Evolutionary conservation across 306 rosid genomes (phyloP), one percentile per base, ranked within the genome.

Genomic region (Corylus avellana): DNA sequence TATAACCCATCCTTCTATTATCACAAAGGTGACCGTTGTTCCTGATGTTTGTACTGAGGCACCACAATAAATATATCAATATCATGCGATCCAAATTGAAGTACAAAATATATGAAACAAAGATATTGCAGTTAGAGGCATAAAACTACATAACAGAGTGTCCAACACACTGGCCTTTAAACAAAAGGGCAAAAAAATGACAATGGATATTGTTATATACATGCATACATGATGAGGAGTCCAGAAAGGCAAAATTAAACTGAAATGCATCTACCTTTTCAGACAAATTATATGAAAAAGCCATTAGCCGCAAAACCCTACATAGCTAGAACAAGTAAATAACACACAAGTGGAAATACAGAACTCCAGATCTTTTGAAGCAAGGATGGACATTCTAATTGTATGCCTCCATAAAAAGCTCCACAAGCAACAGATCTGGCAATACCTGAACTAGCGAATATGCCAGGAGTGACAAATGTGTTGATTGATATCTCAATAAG

Each of bases 1-100:
- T 72, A 96, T 77, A 77, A 93, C 88, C 99, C 98, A 96, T 81
- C 99, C 99, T 84, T 93, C 99, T 62, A 96, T 88, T 80, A 96
- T 92, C 84, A 90, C 93, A 85, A 96, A 96, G 81, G 99, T 96
- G 75, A 88, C 98, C 18, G 98, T 96, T 71, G 99, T 96, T 86
- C 99, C 99, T 17, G 99, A 96, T 78, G 85, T 91, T 88, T 89
- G 91, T 69, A 83, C 98, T 94, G 94, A 77, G 61, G 75, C 51
- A 64, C 70, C 74, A 78, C 39, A 82, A 71, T 75, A 29, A 70
- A 39, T 9, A 67, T 27, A 76, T 78, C 73, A 42, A 55, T 72
- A 77, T 63, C 71, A 82, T 39, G 56, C 55, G 66, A 42, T 5
- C 32, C 61, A 74, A 46, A 62, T 46, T 50, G 61, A 58, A 32